These are phyloP conservation scores for Lachancea thermotolerans DNA, from an alignment of 805 yeast species.

Conservation along the genomic window DNA sequence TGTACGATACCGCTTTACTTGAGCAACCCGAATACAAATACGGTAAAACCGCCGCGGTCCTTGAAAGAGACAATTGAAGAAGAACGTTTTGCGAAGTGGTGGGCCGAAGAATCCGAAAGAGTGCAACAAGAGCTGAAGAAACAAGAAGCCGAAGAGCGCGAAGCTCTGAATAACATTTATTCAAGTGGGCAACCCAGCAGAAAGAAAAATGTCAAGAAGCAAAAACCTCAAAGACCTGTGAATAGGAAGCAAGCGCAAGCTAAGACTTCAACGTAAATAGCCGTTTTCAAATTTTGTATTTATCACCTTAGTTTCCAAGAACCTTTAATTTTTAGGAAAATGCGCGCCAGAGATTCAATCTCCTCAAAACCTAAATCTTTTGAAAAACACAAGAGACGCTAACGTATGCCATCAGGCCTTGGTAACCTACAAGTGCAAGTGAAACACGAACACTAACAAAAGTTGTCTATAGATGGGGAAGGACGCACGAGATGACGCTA, in stretches of 20 bases:
- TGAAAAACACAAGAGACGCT: no score
- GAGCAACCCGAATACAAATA: conserved; percentile 1
- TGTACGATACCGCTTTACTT: conserved; percentile 9
- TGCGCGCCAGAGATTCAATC: no score
- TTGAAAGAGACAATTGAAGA: conserved; percentile 72
- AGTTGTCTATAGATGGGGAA: background rate
- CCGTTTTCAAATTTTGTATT: no score
- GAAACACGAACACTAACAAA: no score
- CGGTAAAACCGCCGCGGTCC: conserved; percentile 30
- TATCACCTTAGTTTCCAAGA: no score
- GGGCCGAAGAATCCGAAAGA: conserved; percentile 69
- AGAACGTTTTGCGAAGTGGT: conserved; percentile 82
- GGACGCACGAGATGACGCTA: background rate
- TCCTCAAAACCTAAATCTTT: no score
- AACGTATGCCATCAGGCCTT: no score
- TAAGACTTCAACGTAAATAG: no score
- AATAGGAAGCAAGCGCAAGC: no score
- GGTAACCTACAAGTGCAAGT: no score
- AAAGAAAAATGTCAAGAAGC: background rate
- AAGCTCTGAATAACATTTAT: background rate
- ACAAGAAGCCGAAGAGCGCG: conserved; percentile 1
- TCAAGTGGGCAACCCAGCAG: background rate
- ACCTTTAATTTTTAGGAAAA: no score
- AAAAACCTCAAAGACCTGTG: background rate
- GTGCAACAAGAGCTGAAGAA: conserved; percentile 43